A percentile compares a stretch with the other conserved stretches of the same genome.
These are phyloP conservation scores for Candida glucosophila DNA, from an alignment of 1,139 yeast genomes.

Conservation along the genomic window DNA sequence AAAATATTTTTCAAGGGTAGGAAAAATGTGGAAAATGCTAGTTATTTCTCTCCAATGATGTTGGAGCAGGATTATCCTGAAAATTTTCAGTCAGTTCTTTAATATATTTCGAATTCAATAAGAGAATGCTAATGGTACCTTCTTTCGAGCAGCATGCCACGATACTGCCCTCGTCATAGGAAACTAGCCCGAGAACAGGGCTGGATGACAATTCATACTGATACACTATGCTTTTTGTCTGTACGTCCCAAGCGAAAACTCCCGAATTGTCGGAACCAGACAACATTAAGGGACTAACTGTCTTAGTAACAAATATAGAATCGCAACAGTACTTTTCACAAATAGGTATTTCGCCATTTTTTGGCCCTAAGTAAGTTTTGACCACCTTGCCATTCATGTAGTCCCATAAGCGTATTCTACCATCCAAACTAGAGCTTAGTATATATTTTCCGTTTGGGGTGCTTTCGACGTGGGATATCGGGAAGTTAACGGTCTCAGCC, in stretches of 20 bases:
- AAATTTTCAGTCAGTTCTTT: conserved; percentile 1
- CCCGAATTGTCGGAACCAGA: conserved; percentile 63
- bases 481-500: conserved; percentile 42
- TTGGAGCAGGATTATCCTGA: not conserved
- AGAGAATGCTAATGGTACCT: conserved; percentile 18
- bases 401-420: conserved; percentile 73
- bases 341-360: conserved; percentile 17
- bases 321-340: conserved; percentile 42
- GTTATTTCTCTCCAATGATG: not conserved
- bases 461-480: conserved; percentile 64
- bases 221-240: conserved; percentile 46
- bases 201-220: conserved; percentile 18
- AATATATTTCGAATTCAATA: conserved; percentile 11
- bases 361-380: conserved; percentile 52
- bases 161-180: conserved; percentile 22
- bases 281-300: conserved; percentile 34
- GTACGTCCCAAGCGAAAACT: conserved; percentile 69
- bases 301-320: conserved; percentile 34
- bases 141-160: conserved; percentile 31
- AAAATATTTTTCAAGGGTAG: too few species aligned
- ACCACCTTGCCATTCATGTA: conserved; percentile 70
- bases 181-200: conserved; percentile 45
- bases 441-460: conserved; percentile 81
- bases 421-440: conserved; percentile 75
- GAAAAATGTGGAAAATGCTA: too few species aligned